These are phyloP conservation scores for Luffa acutangula DNA, from an alignment of 306 rosid species.

Conservation along the genomic window DNA sequence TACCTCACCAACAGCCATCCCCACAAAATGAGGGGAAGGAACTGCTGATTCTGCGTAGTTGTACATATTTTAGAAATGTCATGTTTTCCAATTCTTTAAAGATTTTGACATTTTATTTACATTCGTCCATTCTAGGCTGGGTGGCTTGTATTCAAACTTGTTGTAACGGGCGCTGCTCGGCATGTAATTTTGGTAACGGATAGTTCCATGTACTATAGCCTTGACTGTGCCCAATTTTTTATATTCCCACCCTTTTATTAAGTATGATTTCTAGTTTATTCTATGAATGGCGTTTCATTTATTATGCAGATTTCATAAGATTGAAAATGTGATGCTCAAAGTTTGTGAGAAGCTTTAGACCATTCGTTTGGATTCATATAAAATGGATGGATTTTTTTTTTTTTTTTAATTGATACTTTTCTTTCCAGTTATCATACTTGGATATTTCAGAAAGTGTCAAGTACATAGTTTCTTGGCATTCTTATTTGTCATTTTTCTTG, in stretches of 20 bases:
- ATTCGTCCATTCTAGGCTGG: background rate
- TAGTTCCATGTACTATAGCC: background rate
- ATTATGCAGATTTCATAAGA: background rate
- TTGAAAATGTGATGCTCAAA: background rate
- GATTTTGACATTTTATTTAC: background rate
- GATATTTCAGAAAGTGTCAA: no score
- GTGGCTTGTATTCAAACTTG: background rate
- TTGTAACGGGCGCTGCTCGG: background rate
- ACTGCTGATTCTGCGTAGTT: background rate
- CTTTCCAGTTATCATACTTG: no score
- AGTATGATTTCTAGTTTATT: background rate
- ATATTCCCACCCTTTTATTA: background rate
- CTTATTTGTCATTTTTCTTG: no score
- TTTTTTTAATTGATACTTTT: no score
- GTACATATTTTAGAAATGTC: background rate
- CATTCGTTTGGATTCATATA: background rate
- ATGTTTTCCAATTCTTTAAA: background rate
- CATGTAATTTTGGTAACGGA: background rate
- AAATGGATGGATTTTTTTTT: background rate
- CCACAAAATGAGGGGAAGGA: slow-evolving; percentile 8
- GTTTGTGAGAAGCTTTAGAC: background rate
- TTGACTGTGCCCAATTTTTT: background rate
- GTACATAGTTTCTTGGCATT: no score
- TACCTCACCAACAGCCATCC: background rate
- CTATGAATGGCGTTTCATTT: background rate